A percentile compares a stretch with the other conserved stretches of the same genome.
phyloP scores from a whole-genome alignment of 2,329 filamentous ascomycete species.

The Botryotinia narcissicola region DNA sequence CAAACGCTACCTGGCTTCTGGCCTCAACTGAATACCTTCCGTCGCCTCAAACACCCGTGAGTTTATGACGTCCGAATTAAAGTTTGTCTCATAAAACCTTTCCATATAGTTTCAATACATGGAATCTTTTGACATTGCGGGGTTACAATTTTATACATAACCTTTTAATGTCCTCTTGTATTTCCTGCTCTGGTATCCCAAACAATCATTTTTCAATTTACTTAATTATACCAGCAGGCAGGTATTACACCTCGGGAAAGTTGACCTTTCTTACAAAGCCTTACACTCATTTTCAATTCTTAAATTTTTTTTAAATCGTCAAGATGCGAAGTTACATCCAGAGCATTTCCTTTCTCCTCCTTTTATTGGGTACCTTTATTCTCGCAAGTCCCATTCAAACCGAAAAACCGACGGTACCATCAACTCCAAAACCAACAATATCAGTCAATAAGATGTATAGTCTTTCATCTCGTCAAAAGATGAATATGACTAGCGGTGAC shows the following conservation, averaged over 20 bases:
- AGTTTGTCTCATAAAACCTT: background rate
- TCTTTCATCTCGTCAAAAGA: background rate
- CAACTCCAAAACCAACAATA: background rate
- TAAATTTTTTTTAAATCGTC: background rate
- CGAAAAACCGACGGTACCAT: background rate
- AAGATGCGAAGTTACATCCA: constrained; percentile 8
- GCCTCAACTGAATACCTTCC: background rate
- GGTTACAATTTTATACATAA: background rate
- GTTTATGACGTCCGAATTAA: background rate
- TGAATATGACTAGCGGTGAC: background rate
- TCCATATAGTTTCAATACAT: background rate
- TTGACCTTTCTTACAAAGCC: background rate
- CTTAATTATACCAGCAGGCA: background rate
- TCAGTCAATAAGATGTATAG: background rate
- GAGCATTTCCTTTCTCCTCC: background rate
- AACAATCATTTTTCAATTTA: background rate
- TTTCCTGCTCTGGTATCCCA: background rate
- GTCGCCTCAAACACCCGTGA: background rate
- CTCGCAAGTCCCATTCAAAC: background rate
- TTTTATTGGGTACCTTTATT: background rate
- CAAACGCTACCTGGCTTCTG: background rate
- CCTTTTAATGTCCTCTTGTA: background rate
- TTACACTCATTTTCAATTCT: background rate
- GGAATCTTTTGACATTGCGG: background rate
- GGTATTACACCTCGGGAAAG: background rate